phyloP scores from a whole-genome alignment of 768 basidiomycete species.

The Podaxis pistillaris region DNA sequence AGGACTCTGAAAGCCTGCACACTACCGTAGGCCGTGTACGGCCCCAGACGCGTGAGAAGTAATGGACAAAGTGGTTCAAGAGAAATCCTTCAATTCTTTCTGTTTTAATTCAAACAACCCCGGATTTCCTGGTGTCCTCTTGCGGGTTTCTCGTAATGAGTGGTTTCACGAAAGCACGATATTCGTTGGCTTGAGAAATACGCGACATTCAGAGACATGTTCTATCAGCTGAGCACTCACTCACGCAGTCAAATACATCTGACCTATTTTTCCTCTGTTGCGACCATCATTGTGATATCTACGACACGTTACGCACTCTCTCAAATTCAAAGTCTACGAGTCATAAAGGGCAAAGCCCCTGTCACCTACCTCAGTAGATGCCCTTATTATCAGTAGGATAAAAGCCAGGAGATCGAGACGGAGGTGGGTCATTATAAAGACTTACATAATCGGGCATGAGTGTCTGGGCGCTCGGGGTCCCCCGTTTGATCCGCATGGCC shows the following conservation, averaged over 20 bases:
- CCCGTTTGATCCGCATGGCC: too few relatives aligned
- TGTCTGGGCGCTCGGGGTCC: too few relatives aligned
- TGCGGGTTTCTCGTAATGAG: constrained; percentile 48
- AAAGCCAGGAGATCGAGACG: too few relatives aligned
- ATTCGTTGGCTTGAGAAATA: constrained; percentile 41
- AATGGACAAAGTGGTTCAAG: constrained; percentile 4
- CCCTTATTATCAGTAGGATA: constrained; percentile 19
- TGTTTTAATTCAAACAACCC: background rate
- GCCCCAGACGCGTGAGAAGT: constrained; percentile 7
- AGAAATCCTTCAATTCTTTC: background rate
- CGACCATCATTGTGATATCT: constrained; percentile 45
- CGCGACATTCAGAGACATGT: background rate
- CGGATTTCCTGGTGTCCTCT: constrained; percentile 32
- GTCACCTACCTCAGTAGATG: constrained; percentile 51
- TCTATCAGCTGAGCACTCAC: constrained; percentile 2
- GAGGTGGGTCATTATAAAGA: too few relatives aligned
- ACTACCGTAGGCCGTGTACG: constrained; percentile 5
- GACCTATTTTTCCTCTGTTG: constrained; percentile 41
- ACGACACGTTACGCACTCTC: constrained; percentile 43
- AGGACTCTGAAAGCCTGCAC: background rate
- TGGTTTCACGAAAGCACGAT: constrained; percentile 52
- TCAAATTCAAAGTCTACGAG: constrained; percentile 43
- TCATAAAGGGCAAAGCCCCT: constrained; percentile 38
- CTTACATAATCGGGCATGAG: too few relatives aligned
- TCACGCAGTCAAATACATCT: constrained; percentile 45